phyloP scores from a whole-genome alignment of 2,329 filamentous ascomycete species.

The Aspergillus tubingensis region DNA sequence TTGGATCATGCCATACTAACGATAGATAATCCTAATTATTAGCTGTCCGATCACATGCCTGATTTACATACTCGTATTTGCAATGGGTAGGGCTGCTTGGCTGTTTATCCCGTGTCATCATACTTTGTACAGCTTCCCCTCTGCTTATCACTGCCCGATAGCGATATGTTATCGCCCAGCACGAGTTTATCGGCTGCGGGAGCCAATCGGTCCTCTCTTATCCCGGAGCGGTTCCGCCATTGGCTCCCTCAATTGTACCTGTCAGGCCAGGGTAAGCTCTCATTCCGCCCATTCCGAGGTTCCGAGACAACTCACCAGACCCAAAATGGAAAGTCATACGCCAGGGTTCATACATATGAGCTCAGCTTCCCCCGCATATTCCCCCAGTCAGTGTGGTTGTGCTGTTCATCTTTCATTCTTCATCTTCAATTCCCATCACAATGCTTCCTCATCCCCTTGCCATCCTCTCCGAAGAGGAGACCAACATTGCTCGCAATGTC shows the following conservation, averaged over 20 bases:
- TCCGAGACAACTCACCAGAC: background rate
- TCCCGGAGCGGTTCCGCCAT: background rate
- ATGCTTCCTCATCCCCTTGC: conserved; percentile 38
- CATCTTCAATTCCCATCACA: background rate
- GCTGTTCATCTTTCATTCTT: background rate
- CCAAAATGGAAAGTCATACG: background rate
- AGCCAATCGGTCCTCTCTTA: background rate
- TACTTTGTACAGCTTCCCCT: background rate
- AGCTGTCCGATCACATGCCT: too few species aligned
- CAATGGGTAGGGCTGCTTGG: background rate
- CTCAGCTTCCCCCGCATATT: conserved; percentile 5
- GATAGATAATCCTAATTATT: background rate
- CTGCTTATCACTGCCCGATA: background rate
- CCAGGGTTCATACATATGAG: background rate
- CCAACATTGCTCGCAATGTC: conserved; percentile 37
- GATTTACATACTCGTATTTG: background rate
- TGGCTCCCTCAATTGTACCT: background rate
- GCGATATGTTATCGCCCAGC: background rate
- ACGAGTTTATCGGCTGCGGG: background rate
- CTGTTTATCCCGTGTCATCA: too few species aligned
- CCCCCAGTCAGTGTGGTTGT: background rate
- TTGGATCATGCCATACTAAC: conserved; percentile 1
- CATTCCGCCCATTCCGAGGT: conserved; percentile 5
- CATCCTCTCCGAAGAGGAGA: conserved; percentile 38
- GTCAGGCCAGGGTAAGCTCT: background rate